phyloP scores from a whole-genome alignment of 1,284 basidiomycete genomes.

The Trichosporon sp. region DNA sequence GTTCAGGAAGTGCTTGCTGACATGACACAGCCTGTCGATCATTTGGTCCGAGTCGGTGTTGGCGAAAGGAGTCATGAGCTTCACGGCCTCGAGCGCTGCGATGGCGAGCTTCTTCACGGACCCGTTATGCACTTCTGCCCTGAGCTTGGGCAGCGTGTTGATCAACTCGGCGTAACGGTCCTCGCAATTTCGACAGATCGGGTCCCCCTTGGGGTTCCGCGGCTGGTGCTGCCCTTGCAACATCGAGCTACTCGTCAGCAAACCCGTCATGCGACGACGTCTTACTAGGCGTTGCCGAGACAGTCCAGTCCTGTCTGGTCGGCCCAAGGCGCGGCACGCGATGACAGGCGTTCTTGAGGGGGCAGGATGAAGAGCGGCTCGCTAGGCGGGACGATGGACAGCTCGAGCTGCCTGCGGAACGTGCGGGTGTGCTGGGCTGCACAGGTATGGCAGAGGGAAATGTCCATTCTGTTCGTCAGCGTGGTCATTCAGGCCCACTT shows the following conservation, averaged over 20 bases:
- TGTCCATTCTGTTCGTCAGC: neutral
- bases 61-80: too few species aligned
- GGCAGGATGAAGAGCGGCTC: neutral
- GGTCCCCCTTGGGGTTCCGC: neutral
- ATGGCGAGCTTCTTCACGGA: too few species aligned
- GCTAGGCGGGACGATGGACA: too few species aligned
- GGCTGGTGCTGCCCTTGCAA: neutral
- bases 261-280: too few species aligned
- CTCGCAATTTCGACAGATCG: neutral
- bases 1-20: too few species aligned
- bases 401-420: neutral
- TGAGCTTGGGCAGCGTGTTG: neutral
- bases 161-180: neutral
- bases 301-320: neutral
- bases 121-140: too few species aligned
- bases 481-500: neutral
- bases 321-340: neutral
- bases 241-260: neutral
- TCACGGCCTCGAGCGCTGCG: too few species aligned
- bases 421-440: neutral
- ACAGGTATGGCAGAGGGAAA: neutral
- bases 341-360: neutral
- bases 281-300: neutral
- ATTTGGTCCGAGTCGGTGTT: too few species aligned
- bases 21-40: too few species aligned